These are phyloP conservation scores for Saturnispora galanensis DNA, from an alignment of 805 yeast species.

Conservation along the genomic window DNA sequence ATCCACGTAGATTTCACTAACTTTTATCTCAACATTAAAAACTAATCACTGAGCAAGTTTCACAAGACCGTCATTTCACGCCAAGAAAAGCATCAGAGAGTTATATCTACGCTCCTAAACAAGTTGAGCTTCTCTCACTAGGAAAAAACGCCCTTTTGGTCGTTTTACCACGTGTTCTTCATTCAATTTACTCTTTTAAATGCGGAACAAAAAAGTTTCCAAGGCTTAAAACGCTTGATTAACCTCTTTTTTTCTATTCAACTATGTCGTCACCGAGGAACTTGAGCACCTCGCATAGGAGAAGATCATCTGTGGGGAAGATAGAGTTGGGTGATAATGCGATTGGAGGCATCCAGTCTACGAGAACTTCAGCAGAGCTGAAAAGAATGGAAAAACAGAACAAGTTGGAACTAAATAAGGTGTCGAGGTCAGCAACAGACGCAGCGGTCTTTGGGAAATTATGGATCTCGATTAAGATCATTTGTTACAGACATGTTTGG, in stretches of 20 bases:
- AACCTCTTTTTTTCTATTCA: not conserved
- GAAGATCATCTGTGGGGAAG: constrained; percentile 59
- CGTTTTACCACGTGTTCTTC: too few species aligned
- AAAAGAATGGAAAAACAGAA: constrained; percentile 29
- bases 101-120: too few species aligned
- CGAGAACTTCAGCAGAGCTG: constrained; percentile 39
- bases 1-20: too few species aligned
- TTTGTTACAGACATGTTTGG: constrained; percentile 61
- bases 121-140: too few species aligned
- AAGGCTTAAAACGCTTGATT: too few species aligned
- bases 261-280: not conserved
- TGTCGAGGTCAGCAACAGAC: constrained; percentile 30
- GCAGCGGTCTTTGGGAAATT: constrained; percentile 47
- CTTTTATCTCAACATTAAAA: too few species aligned
- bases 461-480: constrained; percentile 48
- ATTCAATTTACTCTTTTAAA: too few species aligned
- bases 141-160: too few species aligned
- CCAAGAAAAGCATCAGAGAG: too few species aligned
- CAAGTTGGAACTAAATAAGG: constrained; percentile 22
- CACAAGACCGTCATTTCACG: too few species aligned
- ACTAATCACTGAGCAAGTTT: too few species aligned
- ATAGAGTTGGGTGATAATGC: constrained; percentile 66
- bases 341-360: constrained; percentile 59
- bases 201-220: too few species aligned
- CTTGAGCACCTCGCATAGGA: constrained; percentile 11